Conservation (phyloP, 2,329 filamentous ascomycete genomes). For the Trichophyton rubrum region DNA sequence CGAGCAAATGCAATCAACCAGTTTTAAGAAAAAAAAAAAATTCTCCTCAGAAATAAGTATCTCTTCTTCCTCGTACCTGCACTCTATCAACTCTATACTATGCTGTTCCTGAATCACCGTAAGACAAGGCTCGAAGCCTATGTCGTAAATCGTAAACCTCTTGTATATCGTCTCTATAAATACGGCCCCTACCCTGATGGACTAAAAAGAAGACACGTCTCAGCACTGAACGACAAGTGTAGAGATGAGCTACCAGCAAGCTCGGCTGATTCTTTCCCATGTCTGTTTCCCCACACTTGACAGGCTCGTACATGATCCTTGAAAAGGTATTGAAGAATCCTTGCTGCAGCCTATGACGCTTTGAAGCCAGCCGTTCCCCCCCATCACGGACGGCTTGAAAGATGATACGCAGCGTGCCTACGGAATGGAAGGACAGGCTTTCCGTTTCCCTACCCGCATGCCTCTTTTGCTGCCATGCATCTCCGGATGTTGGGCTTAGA, state of each 20-base stretch:
- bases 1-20: background rate
- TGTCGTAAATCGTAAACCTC: too few species aligned
- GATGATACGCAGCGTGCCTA: background rate
- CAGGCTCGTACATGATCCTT: background rate
- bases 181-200: too few species aligned
- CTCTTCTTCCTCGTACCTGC: background rate
- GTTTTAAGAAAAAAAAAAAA: background rate
- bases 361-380: background rate
- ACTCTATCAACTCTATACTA: background rate
- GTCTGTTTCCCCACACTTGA: background rate
- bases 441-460: background rate
- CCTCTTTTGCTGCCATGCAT: background rate
- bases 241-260: background rate
- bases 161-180: too few species aligned
- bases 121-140: background rate
- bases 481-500: background rate
- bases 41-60: background rate
- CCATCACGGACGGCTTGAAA: background rate
- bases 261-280: background rate
- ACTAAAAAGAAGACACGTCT: too few species aligned
- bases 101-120: background rate
- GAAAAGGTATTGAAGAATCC: background rate
- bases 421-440: background rate
- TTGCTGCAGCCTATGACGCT: background rate
- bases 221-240: background rate